These are phyloP conservation scores for Penicillium robsamsonii DNA, from an alignment of 495 filamentous ascomycete species.

Conservation along the genomic window DNA sequence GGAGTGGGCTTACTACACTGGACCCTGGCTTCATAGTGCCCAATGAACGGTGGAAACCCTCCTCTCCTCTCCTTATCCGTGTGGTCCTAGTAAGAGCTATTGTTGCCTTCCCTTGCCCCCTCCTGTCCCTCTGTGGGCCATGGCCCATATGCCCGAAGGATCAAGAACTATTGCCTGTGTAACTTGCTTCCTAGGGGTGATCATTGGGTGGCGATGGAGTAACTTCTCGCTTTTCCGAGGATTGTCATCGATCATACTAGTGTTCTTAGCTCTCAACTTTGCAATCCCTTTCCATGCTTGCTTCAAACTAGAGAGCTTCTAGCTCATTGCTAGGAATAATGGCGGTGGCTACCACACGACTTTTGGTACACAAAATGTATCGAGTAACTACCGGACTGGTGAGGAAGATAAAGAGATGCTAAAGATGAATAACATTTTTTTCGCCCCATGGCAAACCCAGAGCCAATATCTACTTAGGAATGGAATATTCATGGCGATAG, in stretches of 20 bases:
- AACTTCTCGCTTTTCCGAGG: not conserved
- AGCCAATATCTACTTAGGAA: not conserved
- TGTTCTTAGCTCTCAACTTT: not conserved
- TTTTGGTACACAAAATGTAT: too few species aligned
- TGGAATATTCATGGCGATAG: not conserved
- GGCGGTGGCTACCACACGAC: not conserved
- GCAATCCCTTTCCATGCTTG: not conserved
- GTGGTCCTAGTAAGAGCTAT: not conserved
- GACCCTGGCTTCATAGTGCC: not conserved
- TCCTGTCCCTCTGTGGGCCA: slow-evolving; percentile 1
- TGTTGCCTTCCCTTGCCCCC: not conserved
- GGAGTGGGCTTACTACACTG: not conserved
- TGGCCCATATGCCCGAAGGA: not conserved
- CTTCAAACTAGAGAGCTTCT: not conserved
- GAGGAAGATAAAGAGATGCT: not conserved
- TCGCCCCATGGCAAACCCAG: not conserved
- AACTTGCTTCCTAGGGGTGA: slow-evolving; percentile 1
- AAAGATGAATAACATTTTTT: not conserved
- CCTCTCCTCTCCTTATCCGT: not conserved
- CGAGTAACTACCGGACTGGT: too few species aligned
- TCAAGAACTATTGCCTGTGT: slow-evolving; percentile 1
- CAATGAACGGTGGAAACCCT: not conserved
- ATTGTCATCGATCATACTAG: not conserved
- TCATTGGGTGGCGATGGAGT: not conserved
- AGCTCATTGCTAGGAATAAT: not conserved